phyloP scores from a whole-genome alignment of 108 stramenopile species.

The Pseudonitzschia pungens region DNA sequence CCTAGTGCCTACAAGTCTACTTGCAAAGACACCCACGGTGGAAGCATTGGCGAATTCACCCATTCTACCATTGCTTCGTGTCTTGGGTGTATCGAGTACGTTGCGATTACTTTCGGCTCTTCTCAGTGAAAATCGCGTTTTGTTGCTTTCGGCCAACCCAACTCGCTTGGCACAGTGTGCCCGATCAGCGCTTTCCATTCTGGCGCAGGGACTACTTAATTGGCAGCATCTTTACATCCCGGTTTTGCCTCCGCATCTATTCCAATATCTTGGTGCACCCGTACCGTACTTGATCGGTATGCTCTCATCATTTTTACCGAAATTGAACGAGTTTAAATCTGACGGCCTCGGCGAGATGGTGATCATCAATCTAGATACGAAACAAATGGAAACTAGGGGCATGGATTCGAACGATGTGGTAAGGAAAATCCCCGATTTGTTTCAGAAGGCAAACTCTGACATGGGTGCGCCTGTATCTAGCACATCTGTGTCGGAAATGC shows the following conservation, averaged over 20 bases:
- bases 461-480: constrained; percentile 26
- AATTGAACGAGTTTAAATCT: constrained; percentile 38
- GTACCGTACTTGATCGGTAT: constrained; percentile 82
- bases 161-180: constrained; percentile 76
- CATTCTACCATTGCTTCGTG: constrained; percentile 76
- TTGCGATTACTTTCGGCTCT: constrained; percentile 71
- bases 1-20: constrained; percentile 47
- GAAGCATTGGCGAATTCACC: constrained; percentile 49
- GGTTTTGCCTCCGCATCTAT: constrained; percentile 76
- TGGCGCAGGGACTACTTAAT: constrained; percentile 72
- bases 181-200: constrained; percentile 58
- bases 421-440: constrained; percentile 50
- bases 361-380: constrained; percentile 73
- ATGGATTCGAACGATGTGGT: constrained; percentile 44
- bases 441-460: constrained; percentile 21
- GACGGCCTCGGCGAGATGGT: constrained; percentile 76
- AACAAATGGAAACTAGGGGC: constrained; percentile 66
- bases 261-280: constrained; percentile 60
- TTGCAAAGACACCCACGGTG: constrained; percentile 16
- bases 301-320: constrained; percentile 24
- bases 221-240: constrained; percentile 86
- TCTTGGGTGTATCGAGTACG: constrained; percentile 63
- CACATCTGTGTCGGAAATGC: constrained; percentile 53
- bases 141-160: constrained; percentile 62
- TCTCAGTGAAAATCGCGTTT: constrained; percentile 74